Evolutionary conservation across 108 stramenopile species (phyloP).

Genomic region (Cyclotella cryptica): DNA sequence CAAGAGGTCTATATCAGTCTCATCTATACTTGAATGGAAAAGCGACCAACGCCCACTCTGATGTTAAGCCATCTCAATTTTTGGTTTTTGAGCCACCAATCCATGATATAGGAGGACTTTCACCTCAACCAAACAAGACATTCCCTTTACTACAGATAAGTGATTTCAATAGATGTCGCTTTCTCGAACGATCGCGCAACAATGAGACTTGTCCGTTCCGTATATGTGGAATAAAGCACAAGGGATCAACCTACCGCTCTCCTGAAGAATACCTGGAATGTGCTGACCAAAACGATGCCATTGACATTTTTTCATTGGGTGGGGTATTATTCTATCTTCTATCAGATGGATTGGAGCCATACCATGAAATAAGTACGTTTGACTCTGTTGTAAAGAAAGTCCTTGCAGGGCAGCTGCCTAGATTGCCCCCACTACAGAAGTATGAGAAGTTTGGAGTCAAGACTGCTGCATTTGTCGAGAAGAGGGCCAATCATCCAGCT

Average conservation of each 20-base stretch:
- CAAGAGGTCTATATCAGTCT: conserved; percentile 22
- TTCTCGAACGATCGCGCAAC: conserved; percentile 4
- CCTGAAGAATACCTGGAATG: conserved; percentile 29
- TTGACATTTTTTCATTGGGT: conserved; percentile 30
- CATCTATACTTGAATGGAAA: conserved; percentile 23
- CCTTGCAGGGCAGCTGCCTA: conserved; percentile 5
- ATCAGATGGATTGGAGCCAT: conserved; percentile 20
- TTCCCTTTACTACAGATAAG: conserved; percentile 29
- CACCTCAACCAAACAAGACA: not conserved
- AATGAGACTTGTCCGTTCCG: conserved; percentile 30
- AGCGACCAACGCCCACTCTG: conserved; percentile 21
- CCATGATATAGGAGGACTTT: not conserved
- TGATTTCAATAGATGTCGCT: conserved; percentile 32
- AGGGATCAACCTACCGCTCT: conserved; percentile 12
- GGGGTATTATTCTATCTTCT: conserved; percentile 30
- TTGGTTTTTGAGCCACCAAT: conserved; percentile 13
- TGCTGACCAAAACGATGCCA: conserved; percentile 18
- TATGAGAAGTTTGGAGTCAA: not conserved
- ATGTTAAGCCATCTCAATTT: conserved; percentile 32
- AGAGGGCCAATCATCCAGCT: conserved; percentile 27
- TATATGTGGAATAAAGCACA: conserved; percentile 15
- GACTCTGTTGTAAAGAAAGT: not conserved
- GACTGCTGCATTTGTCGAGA: not conserved
- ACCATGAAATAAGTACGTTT: conserved; percentile 3
- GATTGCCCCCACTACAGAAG: not conserved